These are phyloP conservation scores for Rhizopus stolonifer DNA, from an alignment of 371 early-diverging fungal species.

Conservation along the genomic window DNA sequence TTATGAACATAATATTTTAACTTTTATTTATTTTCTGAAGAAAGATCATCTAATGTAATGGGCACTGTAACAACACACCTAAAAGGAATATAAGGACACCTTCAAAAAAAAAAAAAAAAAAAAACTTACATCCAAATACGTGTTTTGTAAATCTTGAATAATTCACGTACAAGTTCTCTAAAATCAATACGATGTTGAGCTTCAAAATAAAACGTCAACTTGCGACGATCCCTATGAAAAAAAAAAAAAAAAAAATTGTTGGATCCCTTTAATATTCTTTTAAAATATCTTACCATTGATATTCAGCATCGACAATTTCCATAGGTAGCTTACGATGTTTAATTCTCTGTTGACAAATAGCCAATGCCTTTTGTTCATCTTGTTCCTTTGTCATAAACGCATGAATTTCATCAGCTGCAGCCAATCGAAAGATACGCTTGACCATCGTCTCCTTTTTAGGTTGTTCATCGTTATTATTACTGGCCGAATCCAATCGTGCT, in stretches of 20 bases:
- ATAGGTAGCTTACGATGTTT: constrained; percentile 85
- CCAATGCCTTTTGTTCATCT: constrained; percentile 88
- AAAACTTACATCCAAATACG: constrained; percentile 94
- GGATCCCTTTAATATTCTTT: not conserved
- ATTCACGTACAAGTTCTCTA: constrained; percentile 96
- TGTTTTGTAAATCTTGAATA: constrained; percentile 98
- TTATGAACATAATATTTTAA: too few species aligned
- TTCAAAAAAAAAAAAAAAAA: not conserved
- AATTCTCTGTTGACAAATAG: constrained; percentile 84
- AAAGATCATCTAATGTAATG: constrained; percentile 3
- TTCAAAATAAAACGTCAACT: constrained; percentile 93
- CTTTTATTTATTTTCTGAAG: not conserved
- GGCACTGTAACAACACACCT: constrained; percentile 4
- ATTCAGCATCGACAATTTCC: constrained; percentile 96
- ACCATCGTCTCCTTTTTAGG: constrained; percentile 71
- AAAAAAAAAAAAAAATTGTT: not conserved
- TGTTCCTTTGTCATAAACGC: constrained; percentile 70
- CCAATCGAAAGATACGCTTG: constrained; percentile 87
- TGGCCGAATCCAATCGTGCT: constrained; percentile 9
- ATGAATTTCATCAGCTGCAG: constrained; percentile 75
- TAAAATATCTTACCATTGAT: constrained; percentile 76
- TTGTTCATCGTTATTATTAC: constrained; percentile 10
- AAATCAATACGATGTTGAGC: constrained; percentile 97
- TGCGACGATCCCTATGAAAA: constrained; percentile 81
- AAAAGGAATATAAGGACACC: not conserved